A percentile compares a stretch with the other conserved stretches of the same genome.
Conservation (phyloP, 441 rosid genomes). For the Erodium trifolium region DNA sequence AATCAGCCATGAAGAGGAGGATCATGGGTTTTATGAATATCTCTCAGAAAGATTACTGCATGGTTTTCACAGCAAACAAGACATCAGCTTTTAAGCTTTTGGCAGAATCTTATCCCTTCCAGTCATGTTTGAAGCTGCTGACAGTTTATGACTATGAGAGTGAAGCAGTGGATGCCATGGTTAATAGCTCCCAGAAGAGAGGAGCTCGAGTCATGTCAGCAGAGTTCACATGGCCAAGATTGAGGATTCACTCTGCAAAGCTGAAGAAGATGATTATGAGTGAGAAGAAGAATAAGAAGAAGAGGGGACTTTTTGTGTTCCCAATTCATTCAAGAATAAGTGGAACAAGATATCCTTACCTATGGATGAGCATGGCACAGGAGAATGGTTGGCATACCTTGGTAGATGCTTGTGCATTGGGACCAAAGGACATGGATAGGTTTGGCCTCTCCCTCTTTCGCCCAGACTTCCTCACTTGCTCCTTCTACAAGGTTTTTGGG, state of each 20-base stretch:
- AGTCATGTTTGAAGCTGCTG: slow-evolving; percentile 46
- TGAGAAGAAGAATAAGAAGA: slow-evolving; percentile 38
- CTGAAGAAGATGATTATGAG: slow-evolving; percentile 47
- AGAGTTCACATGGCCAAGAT: slow-evolving; percentile 83
- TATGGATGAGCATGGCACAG: slow-evolving; percentile 79
- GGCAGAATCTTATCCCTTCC: slow-evolving; percentile 81
- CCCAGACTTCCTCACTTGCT: slow-evolving; percentile 77
- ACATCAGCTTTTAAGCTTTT: slow-evolving; percentile 80
- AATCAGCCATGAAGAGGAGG: slow-evolving; percentile 59
- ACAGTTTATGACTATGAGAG: slow-evolving; percentile 83
- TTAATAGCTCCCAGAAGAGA: slow-evolving; percentile 49
- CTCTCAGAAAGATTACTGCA: slow-evolving; percentile 61
- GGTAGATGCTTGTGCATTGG: slow-evolving; percentile 83
- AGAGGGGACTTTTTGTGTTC: slow-evolving; percentile 71
- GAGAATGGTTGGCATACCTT: slow-evolving; percentile 86
- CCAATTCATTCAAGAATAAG: slow-evolving; percentile 83
- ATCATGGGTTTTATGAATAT: slow-evolving; percentile 65
- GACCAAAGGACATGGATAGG: slow-evolving; percentile 89
- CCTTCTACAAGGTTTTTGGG: slow-evolving; percentile 84
- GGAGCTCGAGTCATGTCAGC: slow-evolving; percentile 69
- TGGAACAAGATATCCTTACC: slow-evolving; percentile 77
- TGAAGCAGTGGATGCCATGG: slow-evolving; percentile 69
- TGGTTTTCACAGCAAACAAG: slow-evolving; percentile 84
- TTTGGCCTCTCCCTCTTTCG: slow-evolving; percentile 70
- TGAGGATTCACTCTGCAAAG: slow-evolving; percentile 57